phyloP scores from a whole-genome alignment of 139 green algal genomes.

The Coelastrella sp. region DNA sequence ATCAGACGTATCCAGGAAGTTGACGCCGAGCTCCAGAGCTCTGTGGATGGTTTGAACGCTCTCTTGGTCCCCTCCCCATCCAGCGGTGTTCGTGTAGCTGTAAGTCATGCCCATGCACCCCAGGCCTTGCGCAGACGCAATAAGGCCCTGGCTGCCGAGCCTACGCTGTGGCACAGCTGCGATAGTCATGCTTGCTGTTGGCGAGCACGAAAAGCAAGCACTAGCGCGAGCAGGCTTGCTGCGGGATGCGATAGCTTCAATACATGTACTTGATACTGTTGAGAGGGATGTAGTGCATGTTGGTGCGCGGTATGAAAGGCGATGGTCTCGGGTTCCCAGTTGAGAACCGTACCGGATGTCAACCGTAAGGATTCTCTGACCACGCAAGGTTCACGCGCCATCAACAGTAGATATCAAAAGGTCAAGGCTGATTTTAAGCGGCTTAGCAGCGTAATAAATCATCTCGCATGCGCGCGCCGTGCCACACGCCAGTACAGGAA shows the following conservation, averaged over 20 bases:
- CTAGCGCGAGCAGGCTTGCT: neutral
- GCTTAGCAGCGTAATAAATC: too few species aligned
- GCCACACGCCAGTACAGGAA: too few species aligned
- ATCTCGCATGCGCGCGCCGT: too few species aligned
- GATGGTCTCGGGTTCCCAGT: neutral
- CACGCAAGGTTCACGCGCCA: neutral
- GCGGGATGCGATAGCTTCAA: neutral
- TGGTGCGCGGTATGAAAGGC: too few species aligned
- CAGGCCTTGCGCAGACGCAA: constrained; percentile 51
- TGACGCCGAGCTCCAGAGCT: constrained; percentile 69
- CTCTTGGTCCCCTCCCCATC: constrained; percentile 52
- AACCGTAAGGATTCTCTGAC: neutral
- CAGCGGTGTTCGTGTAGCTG: constrained; percentile 26
- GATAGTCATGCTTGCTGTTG: constrained; percentile 32
- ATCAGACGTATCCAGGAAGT: constrained; percentile 74
- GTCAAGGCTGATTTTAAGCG: too few species aligned
- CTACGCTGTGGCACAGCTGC: constrained; percentile 8
- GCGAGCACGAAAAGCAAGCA: neutral
- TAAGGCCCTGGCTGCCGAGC: constrained; percentile 54
- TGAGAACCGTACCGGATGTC: neutral
- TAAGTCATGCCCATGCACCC: constrained; percentile 57
- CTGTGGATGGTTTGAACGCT: constrained; percentile 60
- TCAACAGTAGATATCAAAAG: too few species aligned
- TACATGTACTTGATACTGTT: neutral
- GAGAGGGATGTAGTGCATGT: too few species aligned